Evolutionary conservation across 176 grass and related monocot species (phyloP).

Genomic region (Phragmites australis): DNA sequence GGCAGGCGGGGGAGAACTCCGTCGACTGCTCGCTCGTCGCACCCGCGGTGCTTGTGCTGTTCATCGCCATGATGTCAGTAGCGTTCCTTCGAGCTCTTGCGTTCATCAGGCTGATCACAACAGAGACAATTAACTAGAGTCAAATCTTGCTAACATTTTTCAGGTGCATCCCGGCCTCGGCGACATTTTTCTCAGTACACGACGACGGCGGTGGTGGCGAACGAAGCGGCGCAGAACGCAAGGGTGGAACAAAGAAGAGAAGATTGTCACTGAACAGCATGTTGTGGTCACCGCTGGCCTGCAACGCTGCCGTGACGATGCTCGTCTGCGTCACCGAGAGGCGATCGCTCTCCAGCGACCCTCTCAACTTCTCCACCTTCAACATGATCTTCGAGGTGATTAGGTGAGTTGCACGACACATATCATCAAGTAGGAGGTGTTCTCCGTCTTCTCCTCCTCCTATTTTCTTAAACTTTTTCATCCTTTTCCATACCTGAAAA

Average conservation of each 20-base stretch:
- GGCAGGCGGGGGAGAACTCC: constrained; percentile 77
- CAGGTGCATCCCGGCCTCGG: constrained; percentile 62
- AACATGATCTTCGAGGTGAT: constrained; percentile 71
- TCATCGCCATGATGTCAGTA: constrained; percentile 67
- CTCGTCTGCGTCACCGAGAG: constrained; percentile 69
- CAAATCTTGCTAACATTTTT: neutral
- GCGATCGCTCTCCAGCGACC: constrained; percentile 55
- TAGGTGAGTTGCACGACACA: constrained; percentile 37
- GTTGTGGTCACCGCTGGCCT: constrained; percentile 43
- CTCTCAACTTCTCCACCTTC: constrained; percentile 78
- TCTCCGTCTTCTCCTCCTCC: no score
- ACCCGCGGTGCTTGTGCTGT: constrained; percentile 56
- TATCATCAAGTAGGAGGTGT: no score
- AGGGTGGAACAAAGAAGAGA: constrained; percentile 7
- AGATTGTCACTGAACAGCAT: constrained; percentile 4
- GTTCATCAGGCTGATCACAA: neutral
- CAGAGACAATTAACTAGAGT: neutral
- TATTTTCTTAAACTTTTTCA: no score
- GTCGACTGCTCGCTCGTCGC: constrained; percentile 66
- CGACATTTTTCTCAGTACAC: constrained; percentile 35
- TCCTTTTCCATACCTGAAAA: no score
- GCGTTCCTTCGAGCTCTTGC: neutral
- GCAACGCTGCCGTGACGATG: constrained; percentile 36
- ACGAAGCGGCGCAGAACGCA: neutral
- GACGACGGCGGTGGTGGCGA: neutral